Evolutionary conservation across 108 stramenopile genomes (phyloP), one percentile per base, ranked within the genome.

Genomic region (Schizochytrium sp.): DNA sequence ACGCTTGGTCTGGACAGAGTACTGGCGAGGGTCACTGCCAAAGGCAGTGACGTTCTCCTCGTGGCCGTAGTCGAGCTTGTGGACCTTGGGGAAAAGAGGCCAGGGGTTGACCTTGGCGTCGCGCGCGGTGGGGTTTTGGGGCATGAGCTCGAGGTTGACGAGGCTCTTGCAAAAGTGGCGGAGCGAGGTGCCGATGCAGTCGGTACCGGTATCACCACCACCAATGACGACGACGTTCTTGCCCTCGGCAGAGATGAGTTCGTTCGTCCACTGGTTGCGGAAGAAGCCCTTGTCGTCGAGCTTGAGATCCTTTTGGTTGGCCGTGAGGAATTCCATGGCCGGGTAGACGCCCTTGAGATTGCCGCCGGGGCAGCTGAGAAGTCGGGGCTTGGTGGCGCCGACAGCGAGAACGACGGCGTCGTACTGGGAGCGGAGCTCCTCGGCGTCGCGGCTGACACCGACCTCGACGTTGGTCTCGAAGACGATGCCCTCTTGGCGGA

Each of bases 201-300:
- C 98, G 28, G 98, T 98, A 60, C 98, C 98, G 21, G 98, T 97
- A 90, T 97, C 97, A 69, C 98, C 97, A 69, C 97, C 98, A n/a
- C 98, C 98, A 93, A 98, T 97, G 8, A 98, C 98, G 89, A 98
- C 97, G 34, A 98, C 98, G 92, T 98, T 96, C 94, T 97, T 97
- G 55, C 98, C 98, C 87, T 97, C 98, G 25, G 98, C 98, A 44
- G 97, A 96, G 91, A 98, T 96, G 90, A 96, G 97, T 71, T 95
- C 94, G 47, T 95, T 93, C 87, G 96, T 95, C 98, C 98, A 98
- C 87, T 93, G 91, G 44, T 96, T 97, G 92, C 97, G 96, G 72
- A 98, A 92, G 25, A 92, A 95, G 29, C 98, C 98, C 60, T 98
- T 97, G 89, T 95, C 95, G 28, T 97, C 97, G 95, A 98, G 93